Evolutionary conservation across 1,139 yeast species (phyloP), one percentile per base, ranked within the genome.

Genomic region (Pichia inconspicua): DNA sequence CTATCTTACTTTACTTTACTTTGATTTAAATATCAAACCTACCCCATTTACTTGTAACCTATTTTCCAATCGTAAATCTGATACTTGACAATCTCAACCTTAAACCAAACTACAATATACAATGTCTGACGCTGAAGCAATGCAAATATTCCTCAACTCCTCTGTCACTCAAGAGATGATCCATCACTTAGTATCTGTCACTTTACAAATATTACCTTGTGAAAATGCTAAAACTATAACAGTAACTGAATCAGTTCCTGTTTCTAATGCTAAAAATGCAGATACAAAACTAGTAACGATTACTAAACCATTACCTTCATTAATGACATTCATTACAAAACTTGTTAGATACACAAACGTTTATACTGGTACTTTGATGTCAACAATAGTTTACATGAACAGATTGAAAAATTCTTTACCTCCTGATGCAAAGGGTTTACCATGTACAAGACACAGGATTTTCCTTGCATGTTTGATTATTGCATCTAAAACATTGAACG

Each of bases 401-500:
- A 72, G 79, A 57, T 69, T 84, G 56, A 76, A 78, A 63, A 55
- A 71, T 47, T 79, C 74, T 57, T 70, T 84, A 49, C 90, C 92
- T 41, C 69, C 71, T 51, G 83, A 82, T 55, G 86, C 90, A 34
- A 82, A 79, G 58, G 92, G 92, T 32, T 68, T 82, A 54, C 85
- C 89, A 32, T 82, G 88, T 55, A 84, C 94, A 1, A 74, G 87
- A 61, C 92, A 84, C 65, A 73, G 94, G 60, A 81, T 84, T 52
- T 78, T 84, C 56, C 71, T 84, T 52, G 84, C 88, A 15, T 82
- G 89, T 61, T 68, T 84, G 57, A 82, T 84, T 49, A 72, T 84
- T 53, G 77, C 87, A 25, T 78, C 88, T 43, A 84, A 84, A 64
- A 80, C 73, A 65, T 85, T 82, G 68, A 84, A 84, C 65, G 94